A percentile compares a stretch with the other conserved stretches of the same genome.
Conservation (phyloP, 176 grass and related monocot genomes). For the Avena insularis region DNA sequence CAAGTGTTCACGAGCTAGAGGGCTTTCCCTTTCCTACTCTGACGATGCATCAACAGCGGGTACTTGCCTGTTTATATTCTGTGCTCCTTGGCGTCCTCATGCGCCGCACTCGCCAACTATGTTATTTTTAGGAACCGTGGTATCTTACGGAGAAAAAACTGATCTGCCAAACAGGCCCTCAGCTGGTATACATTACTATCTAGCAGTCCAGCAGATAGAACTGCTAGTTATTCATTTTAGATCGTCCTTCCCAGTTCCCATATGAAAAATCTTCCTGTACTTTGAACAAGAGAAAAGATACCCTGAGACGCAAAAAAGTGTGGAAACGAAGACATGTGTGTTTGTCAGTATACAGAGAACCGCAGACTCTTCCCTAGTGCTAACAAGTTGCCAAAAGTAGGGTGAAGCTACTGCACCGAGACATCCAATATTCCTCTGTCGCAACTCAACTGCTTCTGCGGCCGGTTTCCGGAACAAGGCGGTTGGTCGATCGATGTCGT, state of each 20-base stretch:
- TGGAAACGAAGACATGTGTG: not conserved
- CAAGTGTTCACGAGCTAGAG: too few relatives aligned
- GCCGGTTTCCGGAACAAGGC: slow-evolving; percentile 21
- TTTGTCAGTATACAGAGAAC: slow-evolving; percentile 3
- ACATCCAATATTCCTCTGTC: slow-evolving; percentile 8
- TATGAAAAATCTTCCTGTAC: slow-evolving; percentile 15
- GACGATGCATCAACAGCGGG: too few relatives aligned
- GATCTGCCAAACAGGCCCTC: not conserved
- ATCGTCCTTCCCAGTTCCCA: not conserved
- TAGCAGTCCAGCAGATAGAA: not conserved
- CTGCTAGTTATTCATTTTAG: not conserved
- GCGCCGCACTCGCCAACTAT: not conserved
- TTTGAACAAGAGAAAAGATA: not conserved
- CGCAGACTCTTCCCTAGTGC: slow-evolving; percentile 1
- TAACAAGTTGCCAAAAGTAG: slow-evolving; percentile 18
- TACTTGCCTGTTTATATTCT: too few relatives aligned
- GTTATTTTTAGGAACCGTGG: not conserved
- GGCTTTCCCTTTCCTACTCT: too few relatives aligned
- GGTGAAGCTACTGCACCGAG: not conserved
- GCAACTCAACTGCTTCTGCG: slow-evolving; percentile 3
- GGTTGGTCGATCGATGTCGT: slow-evolving; percentile 33
- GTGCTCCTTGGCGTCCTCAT: too few relatives aligned
- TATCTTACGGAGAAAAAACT: not conserved
- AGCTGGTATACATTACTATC: not conserved
- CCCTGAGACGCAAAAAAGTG: not conserved